Percentiles rank a stretch among this genome's conserved stretches.
Conservation (phyloP, 1,284 basidiomycete genomes). For the Austroboletus novae-zelandiae region DNA sequence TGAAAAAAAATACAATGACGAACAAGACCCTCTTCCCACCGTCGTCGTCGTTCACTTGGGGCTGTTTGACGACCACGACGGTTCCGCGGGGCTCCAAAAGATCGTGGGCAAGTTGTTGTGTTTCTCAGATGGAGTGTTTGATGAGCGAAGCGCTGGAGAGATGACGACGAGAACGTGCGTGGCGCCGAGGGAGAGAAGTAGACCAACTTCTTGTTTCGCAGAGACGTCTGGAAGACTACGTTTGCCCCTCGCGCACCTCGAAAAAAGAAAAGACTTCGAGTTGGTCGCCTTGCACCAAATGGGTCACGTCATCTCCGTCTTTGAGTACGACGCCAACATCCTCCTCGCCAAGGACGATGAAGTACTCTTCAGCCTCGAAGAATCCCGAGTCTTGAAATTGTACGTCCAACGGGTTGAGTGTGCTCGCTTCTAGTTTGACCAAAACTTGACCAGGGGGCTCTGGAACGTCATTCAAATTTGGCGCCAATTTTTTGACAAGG, state of each 20-base stretch:
- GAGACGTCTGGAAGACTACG: conserved; percentile 5
- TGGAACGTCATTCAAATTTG: conserved; percentile 9
- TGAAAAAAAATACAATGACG: conserved; percentile 17
- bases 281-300: conserved; percentile 6
- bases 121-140: conserved; percentile 10
- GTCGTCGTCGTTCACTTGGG: not conserved
- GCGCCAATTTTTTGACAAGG: conserved; percentile 3
- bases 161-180: conserved; percentile 37
- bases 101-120: conserved; percentile 7
- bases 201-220: conserved; percentile 10
- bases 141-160: conserved; percentile 6
- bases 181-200: conserved; percentile 41
- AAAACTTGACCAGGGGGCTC: conserved; percentile 21
- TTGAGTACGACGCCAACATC: conserved; percentile 13
- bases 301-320: conserved; percentile 8
- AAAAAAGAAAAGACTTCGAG: not conserved
- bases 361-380: conserved; percentile 5
- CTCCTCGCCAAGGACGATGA: conserved; percentile 12
- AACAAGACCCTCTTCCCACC: not conserved
- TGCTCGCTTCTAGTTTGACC: conserved; percentile 15
- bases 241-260: no score
- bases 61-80: conserved; percentile 2
- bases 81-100: conserved; percentile 13
- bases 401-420: conserved; percentile 13
- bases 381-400: conserved; percentile 4